Percentiles rank a stretch among this genome's conserved stretches.
Evolutionary conservation across 2,329 filamentous ascomycete species (phyloP).

Genomic region (Aspergillus awamori): DNA sequence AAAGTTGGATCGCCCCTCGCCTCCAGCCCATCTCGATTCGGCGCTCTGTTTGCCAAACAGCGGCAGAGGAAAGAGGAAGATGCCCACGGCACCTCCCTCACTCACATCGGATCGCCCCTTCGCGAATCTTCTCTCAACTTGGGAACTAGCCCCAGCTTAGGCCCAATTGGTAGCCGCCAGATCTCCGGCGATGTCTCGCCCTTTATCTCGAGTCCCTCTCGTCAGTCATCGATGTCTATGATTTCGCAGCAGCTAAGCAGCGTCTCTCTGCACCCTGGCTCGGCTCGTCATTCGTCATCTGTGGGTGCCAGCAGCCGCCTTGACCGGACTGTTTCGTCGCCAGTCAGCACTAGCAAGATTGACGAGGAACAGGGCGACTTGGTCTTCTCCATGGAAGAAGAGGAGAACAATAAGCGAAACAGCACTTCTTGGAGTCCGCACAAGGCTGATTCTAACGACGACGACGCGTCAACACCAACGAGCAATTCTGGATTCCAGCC

Average conservation of each 20-base stretch:
- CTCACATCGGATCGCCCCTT: conserved; percentile 67
- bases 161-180: conserved; percentile 53
- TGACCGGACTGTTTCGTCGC: conserved; percentile 51
- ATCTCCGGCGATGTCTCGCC: conserved; percentile 53
- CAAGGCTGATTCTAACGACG: conserved; percentile 35
- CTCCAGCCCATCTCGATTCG: conserved; percentile 65
- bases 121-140: conserved; percentile 61
- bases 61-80: conserved; percentile 56
- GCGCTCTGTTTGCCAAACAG: conserved; percentile 59
- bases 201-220: conserved; percentile 58
- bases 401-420: conserved; percentile 50
- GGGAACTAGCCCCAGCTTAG: conserved; percentile 54
- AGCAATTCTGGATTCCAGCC: conserved; percentile 24
- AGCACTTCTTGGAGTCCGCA: conserved; percentile 39
- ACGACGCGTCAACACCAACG: conserved; percentile 28
- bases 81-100: conserved; percentile 52
- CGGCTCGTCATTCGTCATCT: conserved; percentile 41
- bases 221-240: conserved; percentile 63
- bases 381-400: conserved; percentile 56
- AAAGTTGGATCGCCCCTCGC: conserved; percentile 60
- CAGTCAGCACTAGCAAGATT: conserved; percentile 49
- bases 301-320: conserved; percentile 38
- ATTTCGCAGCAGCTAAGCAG: conserved; percentile 60
- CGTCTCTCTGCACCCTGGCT: conserved; percentile 47
- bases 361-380: conserved; percentile 53